Evolutionary conservation across 345 rosid genomes (phyloP).

Genomic region (Pistacia vera): DNA sequence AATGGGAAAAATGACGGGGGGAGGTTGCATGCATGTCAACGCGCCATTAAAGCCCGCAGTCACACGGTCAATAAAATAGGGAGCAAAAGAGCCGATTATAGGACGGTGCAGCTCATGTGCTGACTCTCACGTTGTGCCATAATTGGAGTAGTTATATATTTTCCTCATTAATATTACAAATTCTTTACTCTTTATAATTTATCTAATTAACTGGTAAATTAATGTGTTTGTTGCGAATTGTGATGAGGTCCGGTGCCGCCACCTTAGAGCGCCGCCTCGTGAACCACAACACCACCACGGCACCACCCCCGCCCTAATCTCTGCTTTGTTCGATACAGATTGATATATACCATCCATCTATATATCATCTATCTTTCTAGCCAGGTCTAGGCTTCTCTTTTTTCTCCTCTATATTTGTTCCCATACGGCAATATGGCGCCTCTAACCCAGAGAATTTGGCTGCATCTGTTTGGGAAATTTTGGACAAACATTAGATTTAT

Average conservation of each 20-base stretch:
- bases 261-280: conserved; percentile 20
- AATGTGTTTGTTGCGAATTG: not conserved
- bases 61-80: conserved; percentile 30
- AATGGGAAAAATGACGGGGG: not conserved
- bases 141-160: not conserved
- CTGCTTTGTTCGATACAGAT: conserved; percentile 7
- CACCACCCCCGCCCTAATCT: conserved; percentile 12
- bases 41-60: conserved; percentile 30
- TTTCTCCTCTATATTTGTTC: not conserved
- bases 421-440: conserved; percentile 7
- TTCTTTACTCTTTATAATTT: too few relatives aligned
- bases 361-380: not conserved
- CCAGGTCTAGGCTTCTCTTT: conserved; percentile 1
- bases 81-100: conserved; percentile 24
- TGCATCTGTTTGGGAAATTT: conserved; percentile 15
- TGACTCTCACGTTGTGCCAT: conserved; percentile 18
- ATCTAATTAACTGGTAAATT: not conserved
- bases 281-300: conserved; percentile 10
- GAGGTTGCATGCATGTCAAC: conserved; percentile 8
- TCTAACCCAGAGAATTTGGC: conserved; percentile 2
- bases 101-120: conserved; percentile 18
- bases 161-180: not conserved
- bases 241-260: conserved; percentile 4
- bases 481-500: not conserved
- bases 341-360: too few relatives aligned